Conservation (phyloP, 208 protist species). For the Trypanosomatidae sp. region DNA sequence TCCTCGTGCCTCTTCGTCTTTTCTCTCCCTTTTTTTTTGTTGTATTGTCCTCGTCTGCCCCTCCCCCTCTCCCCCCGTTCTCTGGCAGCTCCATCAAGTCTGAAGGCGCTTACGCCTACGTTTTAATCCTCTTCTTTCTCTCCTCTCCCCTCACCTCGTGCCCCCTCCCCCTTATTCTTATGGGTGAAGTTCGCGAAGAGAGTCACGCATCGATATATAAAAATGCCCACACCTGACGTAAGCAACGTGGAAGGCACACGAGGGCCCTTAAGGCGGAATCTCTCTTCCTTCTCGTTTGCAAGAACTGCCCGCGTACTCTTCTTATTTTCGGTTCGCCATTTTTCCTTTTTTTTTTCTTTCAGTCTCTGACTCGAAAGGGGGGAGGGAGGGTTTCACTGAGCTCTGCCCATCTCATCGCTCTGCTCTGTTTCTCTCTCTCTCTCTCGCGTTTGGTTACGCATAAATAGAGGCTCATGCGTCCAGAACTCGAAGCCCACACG, state of each 20-base stretch:
- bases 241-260: background rate
- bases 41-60: background rate
- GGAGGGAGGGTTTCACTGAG: too few relatives aligned
- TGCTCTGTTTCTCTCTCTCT: too few relatives aligned
- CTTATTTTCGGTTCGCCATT: background rate
- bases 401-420: too few relatives aligned
- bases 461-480: too few relatives aligned
- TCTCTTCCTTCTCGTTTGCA: too few relatives aligned
- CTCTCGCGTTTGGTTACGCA: too few relatives aligned
- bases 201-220: background rate
- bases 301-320: background rate
- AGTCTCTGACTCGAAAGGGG: too few relatives aligned
- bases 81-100: background rate
- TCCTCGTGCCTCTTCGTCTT: background rate
- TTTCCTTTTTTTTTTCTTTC: background rate
- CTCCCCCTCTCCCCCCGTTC: background rate
- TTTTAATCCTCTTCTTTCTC: background rate
- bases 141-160: background rate
- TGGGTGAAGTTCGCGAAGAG: background rate
- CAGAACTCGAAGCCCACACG: too few relatives aligned
- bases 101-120: background rate
- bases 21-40: background rate
- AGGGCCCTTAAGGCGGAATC: too few relatives aligned
- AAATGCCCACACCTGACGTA: background rate
- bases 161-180: background rate